These are phyloP conservation scores for Chamaecrista fasciculata DNA, from an alignment of 306 rosid species.

Conservation along the genomic window DNA sequence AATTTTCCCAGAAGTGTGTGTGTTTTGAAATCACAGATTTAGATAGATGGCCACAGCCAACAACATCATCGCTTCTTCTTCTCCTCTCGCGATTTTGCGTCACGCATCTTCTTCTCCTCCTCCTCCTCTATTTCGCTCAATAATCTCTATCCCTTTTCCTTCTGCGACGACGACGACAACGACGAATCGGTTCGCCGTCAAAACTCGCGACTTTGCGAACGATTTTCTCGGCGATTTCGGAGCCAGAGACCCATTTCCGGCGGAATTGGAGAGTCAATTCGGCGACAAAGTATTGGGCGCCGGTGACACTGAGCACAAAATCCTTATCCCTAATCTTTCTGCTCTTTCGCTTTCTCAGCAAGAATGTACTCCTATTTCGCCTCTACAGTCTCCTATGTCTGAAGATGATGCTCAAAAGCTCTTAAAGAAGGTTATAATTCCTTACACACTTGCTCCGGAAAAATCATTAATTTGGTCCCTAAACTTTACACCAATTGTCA, in stretches of 20 bases:
- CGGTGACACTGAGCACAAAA: conserved; percentile 64
- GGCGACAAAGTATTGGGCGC: conserved; percentile 76
- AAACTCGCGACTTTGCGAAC: conserved; percentile 23
- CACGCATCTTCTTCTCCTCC: neutral
- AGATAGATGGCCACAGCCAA: conserved; percentile 31
- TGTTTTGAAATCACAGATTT: too few relatives aligned
- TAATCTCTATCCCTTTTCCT: neutral
- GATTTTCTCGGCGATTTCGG: conserved; percentile 76
- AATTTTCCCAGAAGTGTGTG: neutral
- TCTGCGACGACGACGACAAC: neutral
- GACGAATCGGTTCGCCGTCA: neutral
- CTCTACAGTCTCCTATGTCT: conserved; percentile 50
- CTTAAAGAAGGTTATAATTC: conserved; percentile 53
- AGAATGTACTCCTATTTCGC: conserved; percentile 52
- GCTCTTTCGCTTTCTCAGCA: conserved; percentile 70
- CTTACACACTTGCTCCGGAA: neutral
- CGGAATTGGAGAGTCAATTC: conserved; percentile 70
- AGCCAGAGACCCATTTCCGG: conserved; percentile 89
- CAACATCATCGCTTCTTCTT: conserved; percentile 6
- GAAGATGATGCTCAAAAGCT: conserved; percentile 57
- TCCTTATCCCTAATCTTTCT: conserved; percentile 73
- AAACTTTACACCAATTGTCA: too few relatives aligned
- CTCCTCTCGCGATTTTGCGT: neutral
- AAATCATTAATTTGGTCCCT: too few relatives aligned
- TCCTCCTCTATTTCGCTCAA: neutral